These are phyloP conservation scores for Calendula officinalis DNA, from an alignment of 129 eudicot genomes.

Conservation along the genomic window DNA sequence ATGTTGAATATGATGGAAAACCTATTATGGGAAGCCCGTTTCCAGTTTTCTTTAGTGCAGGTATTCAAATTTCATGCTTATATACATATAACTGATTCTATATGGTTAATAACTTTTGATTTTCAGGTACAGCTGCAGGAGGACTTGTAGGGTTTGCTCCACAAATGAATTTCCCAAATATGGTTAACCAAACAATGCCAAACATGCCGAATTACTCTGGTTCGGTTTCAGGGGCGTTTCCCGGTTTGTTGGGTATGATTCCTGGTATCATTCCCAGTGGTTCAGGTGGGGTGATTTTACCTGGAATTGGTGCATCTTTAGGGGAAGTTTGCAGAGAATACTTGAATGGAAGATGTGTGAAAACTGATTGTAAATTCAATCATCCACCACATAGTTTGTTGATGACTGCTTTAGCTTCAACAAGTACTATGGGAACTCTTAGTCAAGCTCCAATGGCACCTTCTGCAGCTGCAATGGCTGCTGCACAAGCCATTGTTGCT, in stretches of 20 bases:
- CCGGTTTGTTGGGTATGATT: conserved; percentile 93
- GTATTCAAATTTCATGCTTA: conserved; percentile 27
- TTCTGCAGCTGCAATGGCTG: conserved; percentile 99
- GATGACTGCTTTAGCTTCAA: conserved; percentile 91
- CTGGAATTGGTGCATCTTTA: conserved; percentile 92
- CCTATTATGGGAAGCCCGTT: conserved; percentile 94
- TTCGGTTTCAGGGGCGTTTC: conserved; percentile 95
- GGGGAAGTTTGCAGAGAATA: conserved; percentile 96
- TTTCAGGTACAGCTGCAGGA: conserved; percentile 11
- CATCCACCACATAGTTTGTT: conserved; percentile 91
- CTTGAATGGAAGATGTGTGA: conserved; percentile 75
- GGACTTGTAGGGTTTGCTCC: conserved; percentile 59
- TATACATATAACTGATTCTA: conserved; percentile 7
- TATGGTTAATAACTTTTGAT: not conserved
- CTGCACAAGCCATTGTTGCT: conserved; percentile 99
- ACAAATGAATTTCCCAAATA: conserved; percentile 9
- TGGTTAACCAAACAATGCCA: conserved; percentile 64
- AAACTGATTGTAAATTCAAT: conserved; percentile 75
- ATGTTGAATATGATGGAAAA: conserved; percentile 87
- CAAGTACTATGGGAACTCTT: conserved; percentile 78
- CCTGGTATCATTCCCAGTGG: conserved; percentile 85
- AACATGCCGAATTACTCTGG: conserved; percentile 99
- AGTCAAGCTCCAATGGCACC: conserved; percentile 99
- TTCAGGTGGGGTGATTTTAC: conserved; percentile 91
- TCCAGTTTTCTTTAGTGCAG: conserved; percentile 94